These are phyloP conservation scores for Wallacemonas sp. DNA, from an alignment of 208 protist genomes.

Conservation along the genomic window DNA sequence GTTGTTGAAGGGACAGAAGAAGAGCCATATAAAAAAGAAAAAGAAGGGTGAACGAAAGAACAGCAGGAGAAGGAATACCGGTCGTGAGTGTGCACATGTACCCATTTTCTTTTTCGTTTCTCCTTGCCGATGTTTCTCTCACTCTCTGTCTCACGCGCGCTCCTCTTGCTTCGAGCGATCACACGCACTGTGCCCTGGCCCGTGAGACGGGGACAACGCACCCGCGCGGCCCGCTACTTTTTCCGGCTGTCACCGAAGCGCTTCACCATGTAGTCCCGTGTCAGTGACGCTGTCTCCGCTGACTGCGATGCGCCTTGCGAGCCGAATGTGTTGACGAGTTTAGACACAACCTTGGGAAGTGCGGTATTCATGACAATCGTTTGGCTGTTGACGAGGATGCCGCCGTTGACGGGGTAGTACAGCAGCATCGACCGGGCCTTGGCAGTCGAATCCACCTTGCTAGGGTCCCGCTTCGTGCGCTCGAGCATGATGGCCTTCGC, in stretches of 20 bases:
- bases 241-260: constrained; percentile 52
- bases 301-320: constrained; percentile 71
- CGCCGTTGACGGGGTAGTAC: constrained; percentile 86
- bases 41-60: background rate
- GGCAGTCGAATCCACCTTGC: constrained; percentile 78
- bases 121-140: too few species aligned
- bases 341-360: constrained; percentile 70
- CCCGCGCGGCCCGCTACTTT: constrained; percentile 4
- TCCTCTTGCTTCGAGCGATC: too few species aligned
- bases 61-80: constrained; percentile 3
- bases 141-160: too few species aligned
- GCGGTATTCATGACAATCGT: constrained; percentile 87
- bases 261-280: constrained; percentile 70
- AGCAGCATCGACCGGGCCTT: constrained; percentile 87
- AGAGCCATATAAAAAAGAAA: constrained; percentile 17
- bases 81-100: background rate
- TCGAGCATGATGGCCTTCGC: constrained; percentile 82
- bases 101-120: constrained; percentile 7
- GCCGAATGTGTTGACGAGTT: constrained; percentile 80
- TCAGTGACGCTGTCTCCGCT: constrained; percentile 70
- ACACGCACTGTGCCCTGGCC: too few species aligned
- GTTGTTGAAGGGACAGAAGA: too few species aligned
- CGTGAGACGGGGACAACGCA: too few species aligned
- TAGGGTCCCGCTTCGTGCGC: constrained; percentile 81
- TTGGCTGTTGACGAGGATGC: constrained; percentile 77